Evolutionary conservation across 1,139 yeast genomes (phyloP), one percentile per base, ranked within the genome.

Genomic region (Groenewaldozyma sp.): DNA sequence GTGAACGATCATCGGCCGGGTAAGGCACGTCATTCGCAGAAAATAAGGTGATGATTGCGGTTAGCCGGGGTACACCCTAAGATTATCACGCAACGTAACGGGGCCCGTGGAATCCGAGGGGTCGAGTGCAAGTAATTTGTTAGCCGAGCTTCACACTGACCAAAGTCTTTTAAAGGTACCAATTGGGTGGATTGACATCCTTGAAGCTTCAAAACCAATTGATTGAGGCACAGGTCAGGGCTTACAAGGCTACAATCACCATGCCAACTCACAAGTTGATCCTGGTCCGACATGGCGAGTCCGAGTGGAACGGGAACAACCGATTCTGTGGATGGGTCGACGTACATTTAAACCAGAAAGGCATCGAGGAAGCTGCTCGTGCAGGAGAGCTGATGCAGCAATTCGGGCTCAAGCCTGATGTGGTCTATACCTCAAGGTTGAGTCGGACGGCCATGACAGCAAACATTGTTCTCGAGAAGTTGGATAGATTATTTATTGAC

Each of bases 251-350:
- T 55, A 76, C 87, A 60, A 95, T 28, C 19, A 7, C 18, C 3
- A 29, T 29, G 24, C 22, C 14, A 10, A 35, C 47, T 39, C 59
- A 59, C 50, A 60, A 57, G 45, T 53, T 63, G 39, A 59, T 63
- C 38, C 56, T 63, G 38, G 54, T 63, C 36, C 63, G 97, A 76
- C 97, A 88, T 91, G 97, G 97, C 62, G 95, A 88, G 75, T 83
- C 95, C 70, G 96, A 84, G 68, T 88, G 96, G 96, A 88, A 88
- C 69, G 95, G 86, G 70, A 84, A 84, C 76, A 88, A 91, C 77
- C 76, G 88, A 57, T 91, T 91, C 80, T 88, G 97, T 65, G 98
- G 98, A 61, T 91, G 98, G 98, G 96, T 88, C 51, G 97, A 88
- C 66, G 94, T 86, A 53, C 74, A 76, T 63, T 77, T 91, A 65